These are phyloP conservation scores for Cyclotella cryptica DNA, from an alignment of 108 stramenopile species.

Conservation along the genomic window DNA sequence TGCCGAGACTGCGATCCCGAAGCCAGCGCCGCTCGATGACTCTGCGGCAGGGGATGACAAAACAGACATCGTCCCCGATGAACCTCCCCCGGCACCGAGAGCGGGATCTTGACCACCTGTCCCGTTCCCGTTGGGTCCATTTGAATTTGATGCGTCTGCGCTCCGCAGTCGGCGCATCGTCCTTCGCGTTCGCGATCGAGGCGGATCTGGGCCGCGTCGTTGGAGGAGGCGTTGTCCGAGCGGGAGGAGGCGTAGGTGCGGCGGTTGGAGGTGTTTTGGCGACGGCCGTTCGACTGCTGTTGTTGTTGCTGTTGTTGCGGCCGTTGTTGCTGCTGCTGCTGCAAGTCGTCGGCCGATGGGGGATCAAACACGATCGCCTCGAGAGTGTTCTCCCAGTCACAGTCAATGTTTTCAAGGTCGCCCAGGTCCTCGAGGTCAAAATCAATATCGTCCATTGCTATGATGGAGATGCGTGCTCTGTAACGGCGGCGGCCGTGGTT, in stretches of 20 bases:
- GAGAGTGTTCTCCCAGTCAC: slow-evolving; percentile 37
- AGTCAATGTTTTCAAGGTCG: slow-evolving; percentile 35
- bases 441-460: slow-evolving; percentile 23
- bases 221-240: background rate
- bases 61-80: slow-evolving; percentile 65
- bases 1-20: slow-evolving; percentile 2
- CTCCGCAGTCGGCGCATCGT: slow-evolving; percentile 56
- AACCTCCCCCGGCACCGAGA: slow-evolving; percentile 60
- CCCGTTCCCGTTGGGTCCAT: slow-evolving; percentile 31
- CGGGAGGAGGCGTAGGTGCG: background rate
- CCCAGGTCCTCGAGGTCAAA: slow-evolving; percentile 38
- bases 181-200: slow-evolving; percentile 57
- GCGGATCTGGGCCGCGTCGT: slow-evolving; percentile 33
- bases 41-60: slow-evolving; percentile 57
- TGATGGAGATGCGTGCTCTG: too few species aligned
- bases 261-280: slow-evolving; percentile 10
- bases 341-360: background rate
- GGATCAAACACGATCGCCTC: slow-evolving; percentile 5
- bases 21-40: background rate
- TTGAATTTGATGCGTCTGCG: slow-evolving; percentile 58
- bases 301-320: background rate
- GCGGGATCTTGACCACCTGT: slow-evolving; percentile 43
- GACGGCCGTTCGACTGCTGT: slow-evolving; percentile 4
- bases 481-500: too few species aligned
- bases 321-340: slow-evolving; percentile 11